Evolutionary conservation across 2,329 filamentous ascomycete species (phyloP), one percentile per base, ranked within the genome.

Genomic region (Aaosphaeria arxii): DNA sequence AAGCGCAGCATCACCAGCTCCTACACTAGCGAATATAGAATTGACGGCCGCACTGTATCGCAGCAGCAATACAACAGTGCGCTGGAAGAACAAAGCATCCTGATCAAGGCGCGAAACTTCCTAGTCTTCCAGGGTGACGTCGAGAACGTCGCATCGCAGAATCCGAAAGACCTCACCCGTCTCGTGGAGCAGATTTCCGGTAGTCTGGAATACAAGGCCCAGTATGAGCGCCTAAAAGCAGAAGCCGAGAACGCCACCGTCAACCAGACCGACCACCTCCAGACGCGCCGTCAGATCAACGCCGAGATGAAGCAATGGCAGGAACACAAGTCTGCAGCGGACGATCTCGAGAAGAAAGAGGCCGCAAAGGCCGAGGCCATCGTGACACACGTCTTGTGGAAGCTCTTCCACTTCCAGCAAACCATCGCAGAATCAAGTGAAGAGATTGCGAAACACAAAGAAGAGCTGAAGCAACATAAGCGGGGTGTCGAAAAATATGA

Each of bases 101-200:
- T 99, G 51, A 97, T 99, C 77, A 97, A 96, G 71, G 94, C 94
- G 32, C 84, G 94, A 56, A 99, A 99, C 67, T 99, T 99, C 69
- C 81, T 99, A 5, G 94, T 99, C 33, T 99, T 99, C 69, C 94
- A 99, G 71, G 95, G 94, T 56, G 94, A 99, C 67, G 92, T 99
- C 13, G 94, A 99, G 71, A 89, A 91, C 28, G 96, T 99, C 63
- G 95, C 94, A 2, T 91, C 91, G 6, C 94, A 97, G 68, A 95
- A 91, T 1, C 91, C 94, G 0, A 91, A 91, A 59, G 94, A 97
- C 63, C 81, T 99, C 36, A 99, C 94, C 1, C 83, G 89, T 44
- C 76, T 99, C 44, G 95, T 99, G 48, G 94, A 99, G 73, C 94
- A 97, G 71, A 97, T 99, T 53, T 97, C 92, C 1, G 94, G 94